phyloP scores from a whole-genome alignment of 768 basidiomycete species.

The Postia placenta region DNA sequence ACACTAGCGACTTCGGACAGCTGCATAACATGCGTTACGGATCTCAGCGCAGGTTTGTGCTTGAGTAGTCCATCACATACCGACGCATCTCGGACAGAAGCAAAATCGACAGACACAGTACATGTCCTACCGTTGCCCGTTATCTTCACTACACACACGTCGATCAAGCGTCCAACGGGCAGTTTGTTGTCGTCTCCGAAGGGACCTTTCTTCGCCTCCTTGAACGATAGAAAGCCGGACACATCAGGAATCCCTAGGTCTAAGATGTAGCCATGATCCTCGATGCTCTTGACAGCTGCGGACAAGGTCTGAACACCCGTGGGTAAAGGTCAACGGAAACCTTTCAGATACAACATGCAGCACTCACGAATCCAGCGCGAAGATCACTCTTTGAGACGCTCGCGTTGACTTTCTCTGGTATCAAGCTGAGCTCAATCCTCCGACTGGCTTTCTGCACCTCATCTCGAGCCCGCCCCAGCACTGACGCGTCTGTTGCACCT shows the following conservation, averaged over 20 bases:
- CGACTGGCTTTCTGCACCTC: slow-evolving; percentile 62
- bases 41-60: too few species aligned
- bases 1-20: slow-evolving; percentile 74
- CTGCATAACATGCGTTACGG: too few species aligned
- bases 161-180: slow-evolving; percentile 60
- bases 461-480: slow-evolving; percentile 58
- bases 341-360: slow-evolving; percentile 5
- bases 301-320: slow-evolving; percentile 74
- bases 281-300: slow-evolving; percentile 73
- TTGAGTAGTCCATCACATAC: too few species aligned
- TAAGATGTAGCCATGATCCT: slow-evolving; percentile 93
- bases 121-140: slow-evolving; percentile 78
- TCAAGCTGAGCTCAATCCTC: slow-evolving; percentile 78
- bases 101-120: slow-evolving; percentile 53
- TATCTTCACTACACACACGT: slow-evolving; percentile 59
- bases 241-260: slow-evolving; percentile 77
- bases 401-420: slow-evolving; percentile 79
- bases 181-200: slow-evolving; percentile 32
- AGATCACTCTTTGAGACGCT: slow-evolving; percentile 78
- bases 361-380: slow-evolving; percentile 66
- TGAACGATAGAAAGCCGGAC: slow-evolving; percentile 81
- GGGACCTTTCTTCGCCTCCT: slow-evolving; percentile 46
- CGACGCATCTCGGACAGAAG: slow-evolving; percentile 42
- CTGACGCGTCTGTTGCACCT: slow-evolving; percentile 54
- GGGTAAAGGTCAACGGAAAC: slow-evolving; percentile 4